These are phyloP conservation scores for Tuber magnatum DNA, from an alignment of 495 filamentous ascomycete genomes.

Conservation along the genomic window DNA sequence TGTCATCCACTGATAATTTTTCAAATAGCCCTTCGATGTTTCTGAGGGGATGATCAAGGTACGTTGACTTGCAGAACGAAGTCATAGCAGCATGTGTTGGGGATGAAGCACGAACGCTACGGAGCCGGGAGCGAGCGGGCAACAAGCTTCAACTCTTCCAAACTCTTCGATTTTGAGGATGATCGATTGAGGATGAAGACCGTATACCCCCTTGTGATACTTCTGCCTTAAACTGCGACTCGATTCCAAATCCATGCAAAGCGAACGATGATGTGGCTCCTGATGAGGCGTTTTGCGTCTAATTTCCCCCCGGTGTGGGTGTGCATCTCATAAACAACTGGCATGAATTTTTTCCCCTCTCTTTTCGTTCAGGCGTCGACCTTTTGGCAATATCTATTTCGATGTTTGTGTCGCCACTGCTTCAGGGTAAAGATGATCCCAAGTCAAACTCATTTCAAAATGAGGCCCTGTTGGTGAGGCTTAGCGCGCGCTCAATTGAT, in stretches of 20 bases:
- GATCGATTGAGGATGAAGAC: constrained; percentile 27
- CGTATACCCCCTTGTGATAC: constrained; percentile 28
- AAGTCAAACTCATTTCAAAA: constrained; percentile 32
- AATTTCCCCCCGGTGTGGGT: constrained; percentile 24
- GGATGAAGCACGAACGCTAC: constrained; percentile 44
- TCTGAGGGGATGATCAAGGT: constrained; percentile 96
- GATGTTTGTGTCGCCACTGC: constrained; percentile 21
- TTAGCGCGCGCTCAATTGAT: constrained; percentile 30
- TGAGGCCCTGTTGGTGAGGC: constrained; percentile 34
- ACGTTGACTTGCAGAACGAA: constrained; percentile 62
- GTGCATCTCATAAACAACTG: constrained; percentile 19
- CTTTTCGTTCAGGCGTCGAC: constrained; percentile 26
- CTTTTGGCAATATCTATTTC: constrained; percentile 17
- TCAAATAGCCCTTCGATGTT: constrained; percentile 76
- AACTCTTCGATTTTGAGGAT: constrained; percentile 27
- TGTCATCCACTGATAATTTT: constrained; percentile 47
- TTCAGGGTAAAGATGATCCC: constrained; percentile 25
- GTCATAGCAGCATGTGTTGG: constrained; percentile 37
- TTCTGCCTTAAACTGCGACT: constrained; percentile 27
- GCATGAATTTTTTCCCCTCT: constrained; percentile 14
- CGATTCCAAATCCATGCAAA: constrained; percentile 31
- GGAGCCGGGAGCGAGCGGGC: constrained; percentile 38
- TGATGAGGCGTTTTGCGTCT: constrained; percentile 7
- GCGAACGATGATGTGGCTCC: constrained; percentile 34
- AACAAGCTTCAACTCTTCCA: constrained; percentile 21